Evolutionary conservation across 192 early-diverging fungal species (phyloP).

Genomic region (Haplosporangium gracile): DNA sequence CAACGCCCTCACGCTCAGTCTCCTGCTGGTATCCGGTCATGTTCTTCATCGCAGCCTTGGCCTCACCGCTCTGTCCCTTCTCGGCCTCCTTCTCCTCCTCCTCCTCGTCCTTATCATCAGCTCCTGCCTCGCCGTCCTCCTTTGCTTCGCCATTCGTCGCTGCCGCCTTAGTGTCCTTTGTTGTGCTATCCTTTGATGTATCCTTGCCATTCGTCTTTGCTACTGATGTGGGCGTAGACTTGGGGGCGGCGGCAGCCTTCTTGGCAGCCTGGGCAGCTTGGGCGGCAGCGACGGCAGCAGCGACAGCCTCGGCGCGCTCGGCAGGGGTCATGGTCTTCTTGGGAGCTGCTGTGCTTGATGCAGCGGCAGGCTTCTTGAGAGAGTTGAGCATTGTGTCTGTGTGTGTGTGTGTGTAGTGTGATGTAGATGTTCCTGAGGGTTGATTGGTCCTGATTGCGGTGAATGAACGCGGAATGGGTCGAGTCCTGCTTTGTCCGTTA

Average conservation of each 20-base stretch:
- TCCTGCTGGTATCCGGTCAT: conserved; percentile 64
- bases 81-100: conserved; percentile 57
- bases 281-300: conserved; percentile 37
- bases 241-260: conserved; percentile 38
- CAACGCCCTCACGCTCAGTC: conserved; percentile 60
- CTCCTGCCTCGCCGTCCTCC: conserved; percentile 14
- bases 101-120: conserved; percentile 55
- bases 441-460: not conserved
- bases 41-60: conserved; percentile 70
- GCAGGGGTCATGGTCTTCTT: conserved; percentile 50
- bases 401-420: not conserved
- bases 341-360: conserved; percentile 34
- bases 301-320: conserved; percentile 34
- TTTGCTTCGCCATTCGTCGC: not conserved
- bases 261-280: conserved; percentile 30
- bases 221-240: conserved; percentile 28
- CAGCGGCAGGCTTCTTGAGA: conserved; percentile 41
- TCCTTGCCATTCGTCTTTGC: conserved; percentile 37
- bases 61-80: conserved; percentile 63
- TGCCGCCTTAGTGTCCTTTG: conserved; percentile 24
- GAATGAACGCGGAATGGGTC: not conserved
- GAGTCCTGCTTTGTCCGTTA: not conserved
- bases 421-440: not conserved
- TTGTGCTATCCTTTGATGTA: not conserved
- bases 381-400: conserved; percentile 35